Evolutionary conservation across 176 grass and related monocot species (phyloP).

Genomic region (Typha latifolia): DNA sequence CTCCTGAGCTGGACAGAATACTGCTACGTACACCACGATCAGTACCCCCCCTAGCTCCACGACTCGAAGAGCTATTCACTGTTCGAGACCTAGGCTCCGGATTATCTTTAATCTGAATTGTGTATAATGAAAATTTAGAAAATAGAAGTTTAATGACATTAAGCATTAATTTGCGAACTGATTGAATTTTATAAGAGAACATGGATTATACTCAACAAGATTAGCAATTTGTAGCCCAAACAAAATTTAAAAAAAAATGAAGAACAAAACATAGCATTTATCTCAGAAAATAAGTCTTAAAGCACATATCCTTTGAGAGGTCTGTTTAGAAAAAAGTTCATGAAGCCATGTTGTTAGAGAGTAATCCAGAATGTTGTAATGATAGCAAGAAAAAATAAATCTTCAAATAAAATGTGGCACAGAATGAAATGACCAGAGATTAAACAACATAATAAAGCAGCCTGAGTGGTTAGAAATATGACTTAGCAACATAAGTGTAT

Average conservation of each 20-base stretch:
- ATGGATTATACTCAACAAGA: not conserved
- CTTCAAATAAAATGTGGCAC: too few species aligned
- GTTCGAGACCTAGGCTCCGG: slow-evolving; percentile 60
- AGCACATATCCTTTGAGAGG: too few species aligned
- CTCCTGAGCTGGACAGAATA: slow-evolving; percentile 38
- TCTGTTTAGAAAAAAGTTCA: too few species aligned
- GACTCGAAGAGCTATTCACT: slow-evolving; percentile 45
- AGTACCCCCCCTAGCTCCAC: slow-evolving; percentile 45
- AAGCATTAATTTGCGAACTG: slow-evolving; percentile 8
- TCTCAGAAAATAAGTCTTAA: too few species aligned
- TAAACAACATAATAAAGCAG: slow-evolving; percentile 5
- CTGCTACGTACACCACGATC: slow-evolving; percentile 42
- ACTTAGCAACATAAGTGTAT: slow-evolving; percentile 8
- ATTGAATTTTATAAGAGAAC: not conserved
- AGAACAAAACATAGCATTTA: too few species aligned
- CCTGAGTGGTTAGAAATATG: not conserved
- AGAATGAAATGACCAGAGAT: too few species aligned
- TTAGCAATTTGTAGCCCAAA: not conserved
- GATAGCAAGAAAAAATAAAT: too few species aligned
- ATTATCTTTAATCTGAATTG: slow-evolving; percentile 56
- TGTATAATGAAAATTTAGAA: not conserved
- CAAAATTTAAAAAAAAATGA: not conserved
- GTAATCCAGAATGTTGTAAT: too few species aligned
- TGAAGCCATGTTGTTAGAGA: too few species aligned
- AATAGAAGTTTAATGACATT: slow-evolving; percentile 5